Base-by-base conservation (phyloP, 2,329 filamentous ascomycete genomes). In the Periconia macrospinosa region DNA sequence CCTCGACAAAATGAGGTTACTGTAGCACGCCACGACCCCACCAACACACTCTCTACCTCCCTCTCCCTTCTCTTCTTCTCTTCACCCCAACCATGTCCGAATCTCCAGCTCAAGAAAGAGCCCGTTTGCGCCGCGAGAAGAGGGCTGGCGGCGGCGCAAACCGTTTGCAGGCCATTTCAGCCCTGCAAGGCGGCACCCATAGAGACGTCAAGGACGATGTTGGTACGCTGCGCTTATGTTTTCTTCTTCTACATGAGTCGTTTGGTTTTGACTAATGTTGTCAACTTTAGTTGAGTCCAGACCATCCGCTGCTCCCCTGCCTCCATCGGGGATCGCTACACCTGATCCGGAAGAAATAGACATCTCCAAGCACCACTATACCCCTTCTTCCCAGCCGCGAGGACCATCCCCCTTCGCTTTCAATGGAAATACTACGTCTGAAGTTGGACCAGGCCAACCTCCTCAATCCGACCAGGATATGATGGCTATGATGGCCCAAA, bases 401-500 rank as follows among this genome's bases (percentile, higher is more conserved):
- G 66, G 78, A 1, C 68, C 71, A 8, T 68, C 48, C 62, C 70
- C 69, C 5, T 71, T 72, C 50, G 62, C 66, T 37, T 69, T 69
- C 53, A 63, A 72, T 51, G 61, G 58, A 50, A 63, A 55, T 41
- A 50, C 56, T 10, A 47, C 65, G 3, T 60, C 65, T 7, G 49
- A 52, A 17, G 59, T 68, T 42, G 61, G 60, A 6, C 52, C 64
- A 30, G 59, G 60, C 6, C 62, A 62, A 49, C 58, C 49, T 27
- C 50, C 57, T 42, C 69, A 69, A 52, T 45, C 58, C 2, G 71
- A 70, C 17, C 76, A 86, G n/a, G 87, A 89, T 65, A 87, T 89
- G 82, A 81, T 89, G 80, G 83, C 85, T 72, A 87, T 92, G 83
- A 81, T 93, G 73, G 84, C 88, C 66, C 87, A 91, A 73, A 85